These are phyloP conservation scores for Sphagnurus paluster DNA, from an alignment of 1,284 basidiomycete genomes.

Conservation along the genomic window DNA sequence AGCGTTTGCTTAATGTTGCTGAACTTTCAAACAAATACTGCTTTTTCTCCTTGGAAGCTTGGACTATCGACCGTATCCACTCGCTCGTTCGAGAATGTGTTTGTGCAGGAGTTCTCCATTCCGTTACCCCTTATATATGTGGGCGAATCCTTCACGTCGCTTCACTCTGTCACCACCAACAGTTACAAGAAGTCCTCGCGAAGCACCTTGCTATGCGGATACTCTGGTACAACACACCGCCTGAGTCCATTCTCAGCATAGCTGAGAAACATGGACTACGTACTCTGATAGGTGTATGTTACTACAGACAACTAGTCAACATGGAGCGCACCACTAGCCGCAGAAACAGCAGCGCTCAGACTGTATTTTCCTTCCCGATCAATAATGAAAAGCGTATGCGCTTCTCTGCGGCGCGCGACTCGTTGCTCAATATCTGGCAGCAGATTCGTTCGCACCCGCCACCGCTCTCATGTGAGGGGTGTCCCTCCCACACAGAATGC, in stretches of 20 bases:
- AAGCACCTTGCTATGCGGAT: constrained; percentile 37
- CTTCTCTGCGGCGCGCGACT: constrained; percentile 37
- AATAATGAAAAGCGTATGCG: constrained; percentile 32
- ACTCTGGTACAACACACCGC: constrained; percentile 36
- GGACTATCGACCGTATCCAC: constrained; percentile 39
- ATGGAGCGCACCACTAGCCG: constrained; percentile 24
- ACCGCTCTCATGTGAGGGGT: constrained; percentile 23
- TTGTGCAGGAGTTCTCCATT: constrained; percentile 27
- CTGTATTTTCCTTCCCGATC: constrained; percentile 28
- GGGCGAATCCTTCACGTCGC: constrained; percentile 37
- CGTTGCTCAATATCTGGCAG: constrained; percentile 37
- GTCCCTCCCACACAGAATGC: constrained; percentile 32
- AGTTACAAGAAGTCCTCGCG: constrained; percentile 33
- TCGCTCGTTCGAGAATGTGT: constrained; percentile 25
- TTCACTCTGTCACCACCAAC: constrained; percentile 28
- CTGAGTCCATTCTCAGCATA: constrained; percentile 32
- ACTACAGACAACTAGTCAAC: constrained; percentile 40
- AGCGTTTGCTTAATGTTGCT: constrained; percentile 42
- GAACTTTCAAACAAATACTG: constrained; percentile 44
- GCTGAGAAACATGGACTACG: constrained; percentile 32
- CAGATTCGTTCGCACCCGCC: constrained; percentile 34
- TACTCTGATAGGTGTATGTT: constrained; percentile 35
- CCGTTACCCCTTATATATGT: constrained; percentile 28
- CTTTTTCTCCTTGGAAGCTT: constrained; percentile 39
- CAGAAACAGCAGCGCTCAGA: constrained; percentile 14